Evolutionary conservation across 768 basidiomycete species (phyloP).

Genomic region (Boletus vermiculosoides): DNA sequence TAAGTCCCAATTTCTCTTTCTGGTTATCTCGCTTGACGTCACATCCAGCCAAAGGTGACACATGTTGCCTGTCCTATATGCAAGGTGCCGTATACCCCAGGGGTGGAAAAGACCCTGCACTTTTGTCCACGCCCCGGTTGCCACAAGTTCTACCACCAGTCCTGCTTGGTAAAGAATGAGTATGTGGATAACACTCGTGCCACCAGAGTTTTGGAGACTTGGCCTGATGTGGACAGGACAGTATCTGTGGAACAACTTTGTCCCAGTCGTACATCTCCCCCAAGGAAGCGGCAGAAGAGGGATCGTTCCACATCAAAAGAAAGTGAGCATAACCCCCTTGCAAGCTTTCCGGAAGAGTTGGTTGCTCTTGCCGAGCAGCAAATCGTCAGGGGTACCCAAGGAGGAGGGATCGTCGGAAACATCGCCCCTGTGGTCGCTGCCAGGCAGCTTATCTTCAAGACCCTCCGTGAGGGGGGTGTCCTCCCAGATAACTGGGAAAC

Average conservation of each 20-base stretch:
- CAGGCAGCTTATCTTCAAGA: slow-evolving; percentile 44
- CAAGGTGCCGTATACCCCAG: slow-evolving; percentile 45
- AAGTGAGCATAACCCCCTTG: slow-evolving; percentile 1
- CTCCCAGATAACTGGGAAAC: slow-evolving; percentile 45
- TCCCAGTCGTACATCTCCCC: background rate
- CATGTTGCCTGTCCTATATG: slow-evolving; percentile 43
- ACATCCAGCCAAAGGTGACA: slow-evolving; percentile 42
- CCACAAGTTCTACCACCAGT: slow-evolving; percentile 45
- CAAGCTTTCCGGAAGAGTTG: slow-evolving; percentile 38
- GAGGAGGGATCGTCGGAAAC: slow-evolving; percentile 53
- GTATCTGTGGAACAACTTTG: slow-evolving; percentile 1
- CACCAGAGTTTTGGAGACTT: slow-evolving; percentile 36
- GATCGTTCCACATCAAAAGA: background rate
- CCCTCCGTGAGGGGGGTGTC: slow-evolving; percentile 25
- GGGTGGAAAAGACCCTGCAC: slow-evolving; percentile 44
- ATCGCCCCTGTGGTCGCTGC: slow-evolving; percentile 45
- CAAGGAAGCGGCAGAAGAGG: slow-evolving; percentile 18
- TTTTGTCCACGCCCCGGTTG: slow-evolving; percentile 57
- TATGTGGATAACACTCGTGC: slow-evolving; percentile 24
- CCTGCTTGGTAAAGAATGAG: slow-evolving; percentile 39
- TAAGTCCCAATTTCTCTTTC: slow-evolving; percentile 20
- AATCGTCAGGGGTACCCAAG: slow-evolving; percentile 45
- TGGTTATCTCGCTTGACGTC: background rate
- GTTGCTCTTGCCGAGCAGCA: slow-evolving; percentile 50
- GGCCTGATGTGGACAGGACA: slow-evolving; percentile 34